Conservation (phyloP, 345 rosid genomes). For the Firmiana major region DNA sequence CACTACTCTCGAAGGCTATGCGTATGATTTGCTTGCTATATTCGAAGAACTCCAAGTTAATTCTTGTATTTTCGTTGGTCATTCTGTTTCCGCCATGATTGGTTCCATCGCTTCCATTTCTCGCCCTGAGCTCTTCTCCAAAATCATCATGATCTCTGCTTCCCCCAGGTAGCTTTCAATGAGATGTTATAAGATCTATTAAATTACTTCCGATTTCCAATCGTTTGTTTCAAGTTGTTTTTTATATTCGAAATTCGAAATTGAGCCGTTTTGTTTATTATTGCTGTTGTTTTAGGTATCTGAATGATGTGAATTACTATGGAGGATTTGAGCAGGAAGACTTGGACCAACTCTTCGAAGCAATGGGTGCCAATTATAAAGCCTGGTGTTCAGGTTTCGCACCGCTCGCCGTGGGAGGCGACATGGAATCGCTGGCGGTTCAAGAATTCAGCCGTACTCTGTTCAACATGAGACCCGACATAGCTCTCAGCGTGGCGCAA, state of each 20-base stretch:
- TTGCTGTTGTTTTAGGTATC: conserved; percentile 31
- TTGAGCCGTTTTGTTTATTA: background rate
- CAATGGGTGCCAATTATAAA: conserved; percentile 69
- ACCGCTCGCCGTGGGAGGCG: conserved; percentile 79
- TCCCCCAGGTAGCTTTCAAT: conserved; percentile 58
- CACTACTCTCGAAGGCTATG: conserved; percentile 68
- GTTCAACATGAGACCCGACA: conserved; percentile 95
- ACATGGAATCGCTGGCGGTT: conserved; percentile 79
- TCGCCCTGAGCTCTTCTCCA: conserved; percentile 78
- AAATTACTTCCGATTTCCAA: too few species aligned
- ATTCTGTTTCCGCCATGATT: conserved; percentile 82
- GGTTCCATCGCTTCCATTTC: conserved; percentile 77
- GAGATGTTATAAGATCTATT: background rate
- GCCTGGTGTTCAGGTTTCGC: conserved; percentile 95
- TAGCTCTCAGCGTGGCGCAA: conserved; percentile 66
- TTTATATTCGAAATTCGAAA: background rate
- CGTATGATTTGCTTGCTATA: conserved; percentile 75
- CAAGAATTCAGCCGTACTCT: conserved; percentile 94
- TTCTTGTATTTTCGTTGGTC: conserved; percentile 70
- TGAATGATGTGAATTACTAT: conserved; percentile 73
- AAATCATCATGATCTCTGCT: conserved; percentile 62
- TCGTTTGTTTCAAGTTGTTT: background rate
- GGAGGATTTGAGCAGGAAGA: conserved; percentile 93
- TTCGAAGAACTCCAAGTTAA: conserved; percentile 57
- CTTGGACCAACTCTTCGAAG: conserved; percentile 69